These are phyloP conservation scores for Tetrapisispora nanseiensis DNA, from an alignment of 805 yeast genomes.

Conservation along the genomic window DNA sequence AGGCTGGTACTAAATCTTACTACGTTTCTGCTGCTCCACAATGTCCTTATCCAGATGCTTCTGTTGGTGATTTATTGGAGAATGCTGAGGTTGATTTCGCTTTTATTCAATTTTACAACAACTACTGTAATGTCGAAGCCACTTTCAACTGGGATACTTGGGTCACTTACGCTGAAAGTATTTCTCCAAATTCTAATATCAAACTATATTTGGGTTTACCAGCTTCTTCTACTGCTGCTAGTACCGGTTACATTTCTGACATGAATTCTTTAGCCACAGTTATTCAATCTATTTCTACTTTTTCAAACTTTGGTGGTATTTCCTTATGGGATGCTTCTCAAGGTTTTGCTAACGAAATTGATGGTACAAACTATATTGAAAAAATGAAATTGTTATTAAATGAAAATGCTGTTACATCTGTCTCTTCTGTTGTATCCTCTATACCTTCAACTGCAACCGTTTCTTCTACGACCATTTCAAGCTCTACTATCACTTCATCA, in stretches of 20 bases:
- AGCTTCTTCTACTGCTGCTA: constrained; percentile 50
- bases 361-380: constrained; percentile 35
- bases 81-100: constrained; percentile 65
- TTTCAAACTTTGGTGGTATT: constrained; percentile 73
- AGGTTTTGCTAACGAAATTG: constrained; percentile 40
- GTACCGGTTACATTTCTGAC: constrained; percentile 50
- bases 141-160: constrained; percentile 66
- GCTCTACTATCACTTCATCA: constrained; percentile 8
- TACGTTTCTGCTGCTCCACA: constrained; percentile 88
- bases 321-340: constrained; percentile 89
- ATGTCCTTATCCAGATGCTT: constrained; percentile 78
- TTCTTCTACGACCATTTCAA: constrained; percentile 8
- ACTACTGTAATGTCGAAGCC: constrained; percentile 50
- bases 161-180: constrained; percentile 48
- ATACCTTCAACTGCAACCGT: constrained; percentile 9
- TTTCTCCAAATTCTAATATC: constrained; percentile 59
- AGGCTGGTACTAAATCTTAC: constrained; percentile 47
- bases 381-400: constrained; percentile 37
- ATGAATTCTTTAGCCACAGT: constrained; percentile 31
- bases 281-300: constrained; percentile 64
- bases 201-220: constrained; percentile 72
- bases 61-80: constrained; percentile 47
- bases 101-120: constrained; percentile 85
- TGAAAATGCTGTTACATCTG: constrained; percentile 8
- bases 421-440: constrained; percentile 13